A percentile compares a stretch with the other conserved stretches of the same genome.
These are phyloP conservation scores for Pyronema omphalodes DNA, from an alignment of 495 filamentous ascomycete species.

Conservation along the genomic window DNA sequence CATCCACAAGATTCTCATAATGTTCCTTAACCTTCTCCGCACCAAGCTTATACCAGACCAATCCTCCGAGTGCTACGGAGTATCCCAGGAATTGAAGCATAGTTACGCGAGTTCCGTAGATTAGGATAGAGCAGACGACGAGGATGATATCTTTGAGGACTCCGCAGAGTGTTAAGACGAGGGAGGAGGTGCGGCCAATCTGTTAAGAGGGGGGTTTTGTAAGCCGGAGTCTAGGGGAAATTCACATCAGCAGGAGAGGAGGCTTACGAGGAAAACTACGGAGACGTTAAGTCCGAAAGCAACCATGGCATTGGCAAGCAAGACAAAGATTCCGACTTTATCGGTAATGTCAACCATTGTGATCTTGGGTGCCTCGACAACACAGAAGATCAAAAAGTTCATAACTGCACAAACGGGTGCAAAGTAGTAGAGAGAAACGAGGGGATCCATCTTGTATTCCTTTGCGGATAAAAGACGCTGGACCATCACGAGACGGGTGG, in stretches of 20 bases:
- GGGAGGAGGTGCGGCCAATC: constrained; percentile 60
- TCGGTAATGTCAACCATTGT: constrained; percentile 33
- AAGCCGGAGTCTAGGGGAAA: constrained; percentile 1
- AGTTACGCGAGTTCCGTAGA: constrained; percentile 45
- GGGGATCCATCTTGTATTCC: constrained; percentile 57
- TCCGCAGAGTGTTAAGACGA: constrained; percentile 58
- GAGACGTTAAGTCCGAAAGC: constrained; percentile 64
- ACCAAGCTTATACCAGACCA: constrained; percentile 51
- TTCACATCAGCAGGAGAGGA: not conserved
- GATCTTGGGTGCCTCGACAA: constrained; percentile 39
- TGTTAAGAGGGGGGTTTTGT: constrained; percentile 20
- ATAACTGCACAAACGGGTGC: constrained; percentile 60
- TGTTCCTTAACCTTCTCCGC: constrained; percentile 30
- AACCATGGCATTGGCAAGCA: constrained; percentile 50
- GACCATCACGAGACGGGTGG: constrained; percentile 59
- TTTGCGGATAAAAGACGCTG: constrained; percentile 46
- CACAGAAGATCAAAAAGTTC: constrained; percentile 48
- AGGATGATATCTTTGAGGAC: constrained; percentile 63
- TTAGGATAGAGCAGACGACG: constrained; percentile 41
- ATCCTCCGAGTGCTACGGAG: constrained; percentile 40
- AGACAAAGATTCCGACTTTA: constrained; percentile 35
- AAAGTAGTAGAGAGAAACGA: constrained; percentile 72
- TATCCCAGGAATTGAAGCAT: constrained; percentile 47
- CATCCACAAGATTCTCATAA: not conserved
- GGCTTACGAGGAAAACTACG: constrained; percentile 51